phyloP scores from a whole-genome alignment of 1,139 yeast species.

The Suhomyces taliae region DNA sequence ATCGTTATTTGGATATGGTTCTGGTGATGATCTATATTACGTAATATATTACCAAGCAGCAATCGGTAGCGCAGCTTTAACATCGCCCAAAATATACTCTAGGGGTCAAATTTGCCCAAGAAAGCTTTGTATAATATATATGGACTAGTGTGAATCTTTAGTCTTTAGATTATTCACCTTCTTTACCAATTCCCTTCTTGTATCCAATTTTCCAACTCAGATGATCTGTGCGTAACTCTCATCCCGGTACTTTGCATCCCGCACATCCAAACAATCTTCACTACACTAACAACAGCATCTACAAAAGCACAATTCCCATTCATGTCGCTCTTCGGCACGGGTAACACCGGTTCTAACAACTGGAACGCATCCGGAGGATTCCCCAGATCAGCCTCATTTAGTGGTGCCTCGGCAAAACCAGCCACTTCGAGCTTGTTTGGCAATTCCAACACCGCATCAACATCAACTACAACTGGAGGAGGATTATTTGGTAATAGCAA shows the following conservation, averaged over 20 bases:
- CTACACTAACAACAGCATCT: background rate
- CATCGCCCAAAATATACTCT: too few relatives aligned
- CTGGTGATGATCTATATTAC: too few relatives aligned
- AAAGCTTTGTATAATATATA: too few relatives aligned
- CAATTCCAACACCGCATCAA: slow-evolving; percentile 6
- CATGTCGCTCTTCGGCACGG: slow-evolving; percentile 9
- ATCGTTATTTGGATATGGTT: too few relatives aligned
- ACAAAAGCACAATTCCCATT: background rate
- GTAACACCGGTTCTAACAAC: slow-evolving; percentile 16
- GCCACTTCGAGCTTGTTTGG: slow-evolving; percentile 20
- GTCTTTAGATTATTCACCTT: too few relatives aligned
- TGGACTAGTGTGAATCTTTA: too few relatives aligned
- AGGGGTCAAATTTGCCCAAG: too few relatives aligned
- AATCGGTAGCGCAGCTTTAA: too few relatives aligned
- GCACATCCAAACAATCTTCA: background rate
- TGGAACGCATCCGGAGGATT: slow-evolving; percentile 30
- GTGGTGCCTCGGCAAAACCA: slow-evolving; percentile 10
- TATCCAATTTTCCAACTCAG: too few relatives aligned
- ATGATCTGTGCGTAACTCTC: background rate
- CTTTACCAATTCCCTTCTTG: too few relatives aligned
- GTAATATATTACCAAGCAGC: too few relatives aligned
- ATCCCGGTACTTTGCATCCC: background rate
- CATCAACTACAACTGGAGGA: slow-evolving; percentile 13
- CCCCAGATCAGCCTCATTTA: slow-evolving; percentile 22
- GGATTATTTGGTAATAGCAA: slow-evolving; percentile 5